Evolutionary conservation across 2,329 filamentous ascomycete species (phyloP), one percentile per base, ranked within the genome.

Genomic region (Mollisia scopiformis): DNA sequence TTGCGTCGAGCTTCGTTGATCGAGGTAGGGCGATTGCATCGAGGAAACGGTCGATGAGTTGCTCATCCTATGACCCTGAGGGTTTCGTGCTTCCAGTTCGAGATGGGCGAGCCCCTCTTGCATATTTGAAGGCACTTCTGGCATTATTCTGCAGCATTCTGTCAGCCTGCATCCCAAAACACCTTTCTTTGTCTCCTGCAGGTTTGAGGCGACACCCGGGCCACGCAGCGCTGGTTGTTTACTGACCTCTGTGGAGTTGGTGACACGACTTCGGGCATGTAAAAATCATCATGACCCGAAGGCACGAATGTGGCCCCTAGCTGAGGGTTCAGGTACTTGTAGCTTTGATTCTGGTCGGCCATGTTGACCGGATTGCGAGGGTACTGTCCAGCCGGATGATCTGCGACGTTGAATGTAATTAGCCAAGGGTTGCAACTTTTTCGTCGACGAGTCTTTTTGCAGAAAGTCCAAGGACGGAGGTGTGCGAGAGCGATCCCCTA

Each of bases 41-140:
- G 58, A 67, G 41, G 62, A 69, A 51, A 50, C 55, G 43, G 62
- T 65, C 41, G 64, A 65, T 16, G 59, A 62, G 6, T 63, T 68
- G 62, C 69, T 70, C 65, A 66, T 64, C 43, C 64, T 69, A 66
- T 67, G 59, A 53, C 59, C 68, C 65, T 61, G 69, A 51, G 73
- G 77, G 72, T 77, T 84, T 79, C 76, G 78, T 63, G 90, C 89
- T 80, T 93, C 88, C 62, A 93, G 83, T 82, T 97, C 93, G 80
- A 99, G 87, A 76, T 93, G 89, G 72, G 94, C 91, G 67, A 99
- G 85, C 77, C 91, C 94, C 73, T 96, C 89, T 79, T 97, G 93
- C 86, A 99, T 97, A 78, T 97, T 94, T 78, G 94, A 91, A 69
- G 94, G 92, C 68, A 97, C 93, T 82, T 97, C 93, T 75, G 92